phyloP scores from a whole-genome alignment of 2,329 filamentous ascomycete species.

The Magnaporthiopsis poae region DNA sequence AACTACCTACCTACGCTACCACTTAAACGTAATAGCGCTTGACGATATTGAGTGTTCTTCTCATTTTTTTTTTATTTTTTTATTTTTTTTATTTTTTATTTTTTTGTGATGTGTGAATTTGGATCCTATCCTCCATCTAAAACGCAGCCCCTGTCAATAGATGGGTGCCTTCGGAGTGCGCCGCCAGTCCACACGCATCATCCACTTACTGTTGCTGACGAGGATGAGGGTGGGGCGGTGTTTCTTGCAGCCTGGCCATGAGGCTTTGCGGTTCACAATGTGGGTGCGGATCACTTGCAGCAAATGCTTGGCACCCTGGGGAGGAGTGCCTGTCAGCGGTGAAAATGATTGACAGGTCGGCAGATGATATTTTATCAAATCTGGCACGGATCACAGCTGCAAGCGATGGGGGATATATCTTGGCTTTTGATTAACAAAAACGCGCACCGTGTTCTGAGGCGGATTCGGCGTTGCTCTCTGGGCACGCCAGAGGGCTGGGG shows the following conservation, averaged over 20 bases:
- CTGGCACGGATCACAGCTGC: no score
- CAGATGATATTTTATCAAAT: no score
- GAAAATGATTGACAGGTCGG: neutral
- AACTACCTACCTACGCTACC: neutral
- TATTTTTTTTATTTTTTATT: no score
- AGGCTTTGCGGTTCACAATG: neutral
- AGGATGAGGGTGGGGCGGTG: neutral
- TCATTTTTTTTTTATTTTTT: no score
- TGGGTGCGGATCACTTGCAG: neutral
- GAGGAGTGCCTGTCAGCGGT: no score
- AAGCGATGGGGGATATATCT: no score
- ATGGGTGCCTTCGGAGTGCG: neutral
- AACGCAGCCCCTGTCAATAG: neutral
- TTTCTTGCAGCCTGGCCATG: neutral
- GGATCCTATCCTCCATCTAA: neutral
- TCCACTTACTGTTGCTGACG: neutral
- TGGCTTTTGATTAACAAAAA: no score
- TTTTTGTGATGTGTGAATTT: no score
- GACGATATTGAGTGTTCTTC: no score
- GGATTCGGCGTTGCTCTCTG: no score
- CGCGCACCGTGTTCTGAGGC: no score
- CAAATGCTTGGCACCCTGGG: neutral
- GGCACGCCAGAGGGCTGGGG: no score
- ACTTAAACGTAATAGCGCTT: neutral
- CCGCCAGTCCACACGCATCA: neutral